Evolutionary conservation across 202 grass and related monocot species (phyloP).

Genomic region (Zoysia matrella): DNA sequence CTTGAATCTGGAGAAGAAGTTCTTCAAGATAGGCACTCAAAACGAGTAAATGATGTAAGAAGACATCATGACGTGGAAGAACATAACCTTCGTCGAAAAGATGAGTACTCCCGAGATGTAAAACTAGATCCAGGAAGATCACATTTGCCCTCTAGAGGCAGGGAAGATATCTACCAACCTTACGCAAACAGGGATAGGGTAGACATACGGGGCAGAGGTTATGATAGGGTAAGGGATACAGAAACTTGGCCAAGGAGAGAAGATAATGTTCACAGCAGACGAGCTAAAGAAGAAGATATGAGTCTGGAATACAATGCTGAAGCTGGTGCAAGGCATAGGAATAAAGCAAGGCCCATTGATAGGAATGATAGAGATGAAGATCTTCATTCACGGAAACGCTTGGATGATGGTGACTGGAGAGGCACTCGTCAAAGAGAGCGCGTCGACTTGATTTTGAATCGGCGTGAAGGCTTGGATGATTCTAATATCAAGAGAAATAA

Average conservation of each 20-base stretch:
- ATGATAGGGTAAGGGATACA: constrained; percentile 73
- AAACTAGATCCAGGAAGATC: constrained; percentile 55
- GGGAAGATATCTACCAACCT: constrained; percentile 69
- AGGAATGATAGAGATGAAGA: constrained; percentile 75
- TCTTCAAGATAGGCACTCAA: constrained; percentile 59
- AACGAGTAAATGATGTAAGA: constrained; percentile 53
- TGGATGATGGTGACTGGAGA: constrained; percentile 82
- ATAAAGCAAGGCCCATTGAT: constrained; percentile 64
- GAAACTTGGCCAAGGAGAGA: constrained; percentile 78
- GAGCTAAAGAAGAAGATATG: constrained; percentile 78
- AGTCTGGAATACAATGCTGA: constrained; percentile 67
- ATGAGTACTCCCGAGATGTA: constrained; percentile 43
- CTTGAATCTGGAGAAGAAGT: constrained; percentile 73
- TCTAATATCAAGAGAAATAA: constrained; percentile 79
- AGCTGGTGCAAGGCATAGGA: constrained; percentile 63
- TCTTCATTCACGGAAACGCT: constrained; percentile 68
- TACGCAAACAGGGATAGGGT: constrained; percentile 60
- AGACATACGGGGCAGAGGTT: constrained; percentile 71
- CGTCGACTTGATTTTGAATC: constrained; percentile 57
- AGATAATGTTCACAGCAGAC: constrained; percentile 69
- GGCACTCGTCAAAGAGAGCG: constrained; percentile 71
- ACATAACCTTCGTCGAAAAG: constrained; percentile 45
- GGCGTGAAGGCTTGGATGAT: constrained; percentile 67
- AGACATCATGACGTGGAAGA: constrained; percentile 65
- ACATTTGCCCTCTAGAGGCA: constrained; percentile 59